These are phyloP conservation scores for Penicillium griseofulvum DNA, from an alignment of 2,329 filamentous ascomycete species.

Conservation along the genomic window DNA sequence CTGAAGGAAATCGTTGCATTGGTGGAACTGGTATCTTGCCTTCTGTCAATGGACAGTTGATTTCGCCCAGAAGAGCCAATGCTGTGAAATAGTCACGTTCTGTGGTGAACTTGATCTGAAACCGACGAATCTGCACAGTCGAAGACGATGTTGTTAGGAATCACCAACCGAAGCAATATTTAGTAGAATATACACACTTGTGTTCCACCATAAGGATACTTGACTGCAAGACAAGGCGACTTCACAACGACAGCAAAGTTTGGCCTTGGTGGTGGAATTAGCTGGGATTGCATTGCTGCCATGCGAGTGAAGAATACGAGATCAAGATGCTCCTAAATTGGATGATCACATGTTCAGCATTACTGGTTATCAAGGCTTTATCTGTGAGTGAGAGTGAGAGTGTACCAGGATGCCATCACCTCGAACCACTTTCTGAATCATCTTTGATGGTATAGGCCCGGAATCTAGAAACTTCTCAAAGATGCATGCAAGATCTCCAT, in stretches of 20 bases:
- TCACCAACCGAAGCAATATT: background rate
- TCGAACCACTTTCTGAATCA: conserved; percentile 36
- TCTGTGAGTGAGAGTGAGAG: background rate
- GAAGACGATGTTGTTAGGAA: background rate
- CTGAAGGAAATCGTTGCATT: conserved; percentile 21
- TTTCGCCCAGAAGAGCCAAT: conserved; percentile 41
- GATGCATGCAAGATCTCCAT: conserved; percentile 34
- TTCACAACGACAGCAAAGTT: conserved; percentile 44
- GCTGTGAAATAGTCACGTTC: conserved; percentile 43
- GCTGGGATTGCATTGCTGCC: conserved; percentile 15
- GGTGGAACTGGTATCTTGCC: conserved; percentile 28
- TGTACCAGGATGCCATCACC: conserved; percentile 40
- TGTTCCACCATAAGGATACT: conserved; percentile 38
- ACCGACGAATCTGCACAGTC: conserved; percentile 39
- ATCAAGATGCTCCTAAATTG: conserved; percentile 43
- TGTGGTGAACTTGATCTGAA: conserved; percentile 45
- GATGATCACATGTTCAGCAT: background rate
- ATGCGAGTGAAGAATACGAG: conserved; percentile 34
- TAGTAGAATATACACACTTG: conserved; percentile 23
- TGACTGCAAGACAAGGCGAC: conserved; percentile 46
- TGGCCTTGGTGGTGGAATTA: conserved; percentile 25
- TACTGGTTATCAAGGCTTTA: background rate
- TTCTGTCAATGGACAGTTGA: conserved; percentile 46
- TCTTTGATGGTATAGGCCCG: conserved; percentile 5
- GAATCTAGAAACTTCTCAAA: conserved; percentile 33